Evolutionary conservation across 768 basidiomycete species (phyloP).

Genomic region (Xerocomus brunneocitrinus): DNA sequence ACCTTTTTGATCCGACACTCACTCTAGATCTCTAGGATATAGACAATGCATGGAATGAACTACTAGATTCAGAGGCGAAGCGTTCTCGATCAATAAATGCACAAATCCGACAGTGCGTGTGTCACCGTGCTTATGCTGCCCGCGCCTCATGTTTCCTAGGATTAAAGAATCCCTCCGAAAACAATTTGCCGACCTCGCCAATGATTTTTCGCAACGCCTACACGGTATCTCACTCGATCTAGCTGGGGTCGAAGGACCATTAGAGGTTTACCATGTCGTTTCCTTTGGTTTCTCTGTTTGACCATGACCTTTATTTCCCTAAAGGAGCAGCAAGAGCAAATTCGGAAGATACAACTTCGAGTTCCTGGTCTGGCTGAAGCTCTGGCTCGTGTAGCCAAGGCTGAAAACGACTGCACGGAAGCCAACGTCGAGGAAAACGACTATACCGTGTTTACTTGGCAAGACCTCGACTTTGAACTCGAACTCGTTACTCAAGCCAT

Average conservation of each 20-base stretch:
- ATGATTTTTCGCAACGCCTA: conserved; percentile 67
- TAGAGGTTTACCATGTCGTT: conserved; percentile 51
- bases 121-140: neutral
- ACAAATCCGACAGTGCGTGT: conserved; percentile 75
- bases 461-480: conserved; percentile 88
- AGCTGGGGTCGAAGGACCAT: conserved; percentile 66
- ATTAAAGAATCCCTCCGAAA: conserved; percentile 79
- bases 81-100: conserved; percentile 83
- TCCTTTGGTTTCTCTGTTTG: conserved; percentile 4
- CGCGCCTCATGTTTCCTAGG: conserved; percentile 35
- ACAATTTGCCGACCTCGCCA: conserved; percentile 72
- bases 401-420: conserved; percentile 71
- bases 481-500: conserved; percentile 77
- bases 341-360: conserved; percentile 59
- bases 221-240: conserved; percentile 66
- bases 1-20: conserved; percentile 1
- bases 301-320: conserved; percentile 1
- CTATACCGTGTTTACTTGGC: conserved; percentile 83
- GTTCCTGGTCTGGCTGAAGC: conserved; percentile 61
- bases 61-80: conserved; percentile 71
- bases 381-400: conserved; percentile 50
- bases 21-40: conserved; percentile 47
- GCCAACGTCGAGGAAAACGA: conserved; percentile 98
- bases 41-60: conserved; percentile 68
- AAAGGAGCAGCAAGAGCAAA: conserved; percentile 71